Evolutionary conservation across 305 asterid genomes (phyloP).

Genomic region (Salvia sclarea): DNA sequence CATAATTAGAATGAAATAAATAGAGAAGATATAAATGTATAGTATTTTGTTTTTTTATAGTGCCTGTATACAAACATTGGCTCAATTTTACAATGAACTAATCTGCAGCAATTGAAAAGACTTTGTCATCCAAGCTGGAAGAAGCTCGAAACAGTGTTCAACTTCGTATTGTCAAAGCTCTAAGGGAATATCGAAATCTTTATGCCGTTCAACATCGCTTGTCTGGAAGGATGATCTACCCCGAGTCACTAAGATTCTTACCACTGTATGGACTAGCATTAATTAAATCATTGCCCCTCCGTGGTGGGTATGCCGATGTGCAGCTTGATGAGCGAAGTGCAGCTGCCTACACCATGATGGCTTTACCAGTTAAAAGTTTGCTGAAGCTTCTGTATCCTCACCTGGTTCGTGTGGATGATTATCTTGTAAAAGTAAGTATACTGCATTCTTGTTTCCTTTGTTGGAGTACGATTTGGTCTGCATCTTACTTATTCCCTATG

Average conservation of each 20-base stretch:
- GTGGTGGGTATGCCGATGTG: slow-evolving; percentile 87
- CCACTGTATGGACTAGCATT: slow-evolving; percentile 79
- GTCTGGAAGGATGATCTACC: slow-evolving; percentile 93
- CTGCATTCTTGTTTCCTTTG: slow-evolving; percentile 10
- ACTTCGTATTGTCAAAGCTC: slow-evolving; percentile 81
- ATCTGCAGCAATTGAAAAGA: slow-evolving; percentile 89
- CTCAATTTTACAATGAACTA: slow-evolving; percentile 19
- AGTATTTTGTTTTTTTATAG: background rate
- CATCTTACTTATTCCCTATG: slow-evolving; percentile 34
- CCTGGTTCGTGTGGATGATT: slow-evolving; percentile 76
- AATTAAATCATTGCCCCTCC: slow-evolving; percentile 75
- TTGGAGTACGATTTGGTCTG: slow-evolving; percentile 31
- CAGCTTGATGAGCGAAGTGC: slow-evolving; percentile 93
- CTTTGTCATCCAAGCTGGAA: slow-evolving; percentile 81
- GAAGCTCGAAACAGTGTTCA: slow-evolving; percentile 78
- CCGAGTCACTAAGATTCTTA: slow-evolving; percentile 79
- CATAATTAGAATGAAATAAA: background rate
- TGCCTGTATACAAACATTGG: background rate
- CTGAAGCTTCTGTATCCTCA: slow-evolving; percentile 89
- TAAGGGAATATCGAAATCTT: slow-evolving; percentile 87
- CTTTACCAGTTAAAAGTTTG: slow-evolving; percentile 77
- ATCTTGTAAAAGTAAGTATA: slow-evolving; percentile 61
- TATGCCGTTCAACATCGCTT: slow-evolving; percentile 92
- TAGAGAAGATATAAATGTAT: background rate
- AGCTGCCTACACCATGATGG: slow-evolving; percentile 95